Evolutionary conservation across 306 rosid genomes (phyloP).

Genomic region (Cucurbita argyrosperma): DNA sequence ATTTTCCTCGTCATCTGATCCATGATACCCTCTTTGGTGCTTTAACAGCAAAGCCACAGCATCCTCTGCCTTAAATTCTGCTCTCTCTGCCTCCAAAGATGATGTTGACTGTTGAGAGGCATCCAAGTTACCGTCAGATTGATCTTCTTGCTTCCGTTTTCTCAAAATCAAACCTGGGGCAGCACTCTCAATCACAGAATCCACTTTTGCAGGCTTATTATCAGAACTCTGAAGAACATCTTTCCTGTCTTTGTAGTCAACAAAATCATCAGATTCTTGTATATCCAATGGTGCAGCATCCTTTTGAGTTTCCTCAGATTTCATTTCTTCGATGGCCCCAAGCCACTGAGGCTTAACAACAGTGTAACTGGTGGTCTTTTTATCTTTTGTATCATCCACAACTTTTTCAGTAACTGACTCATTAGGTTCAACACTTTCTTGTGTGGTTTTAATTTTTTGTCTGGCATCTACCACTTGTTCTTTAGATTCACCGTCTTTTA

Average conservation of each 20-base stretch:
- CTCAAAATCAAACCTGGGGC: conserved; percentile 80
- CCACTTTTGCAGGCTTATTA: conserved; percentile 13
- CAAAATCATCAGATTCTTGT: conserved; percentile 46
- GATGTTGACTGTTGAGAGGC: conserved; percentile 26
- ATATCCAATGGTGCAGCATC: conserved; percentile 18
- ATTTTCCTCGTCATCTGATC: conserved; percentile 25
- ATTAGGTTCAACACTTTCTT: conserved; percentile 16
- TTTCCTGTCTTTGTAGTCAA: conserved; percentile 81
- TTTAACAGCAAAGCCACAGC: conserved; percentile 86
- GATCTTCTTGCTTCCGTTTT: conserved; percentile 62
- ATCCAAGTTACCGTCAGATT: conserved; percentile 19
- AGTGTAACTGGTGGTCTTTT: conserved; percentile 31
- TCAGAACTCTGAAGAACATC: conserved; percentile 29
- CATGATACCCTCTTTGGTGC: conserved; percentile 51
- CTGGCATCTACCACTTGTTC: conserved; percentile 15
- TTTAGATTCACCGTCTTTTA: conserved; percentile 21
- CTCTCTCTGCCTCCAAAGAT: conserved; percentile 22
- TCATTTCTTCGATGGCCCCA: conserved; percentile 48
- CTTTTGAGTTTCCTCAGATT: conserved; percentile 30
- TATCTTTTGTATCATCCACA: conserved; percentile 22
- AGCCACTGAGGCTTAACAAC: conserved; percentile 82
- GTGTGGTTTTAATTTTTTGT: conserved; percentile 24
- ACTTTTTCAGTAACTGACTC: conserved; percentile 20
- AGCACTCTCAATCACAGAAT: conserved; percentile 56
- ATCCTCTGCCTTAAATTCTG: conserved; percentile 59